These are phyloP conservation scores for Calonectria fujianensis DNA, from an alignment of 2,329 filamentous ascomycete genomes.

Conservation along the genomic window DNA sequence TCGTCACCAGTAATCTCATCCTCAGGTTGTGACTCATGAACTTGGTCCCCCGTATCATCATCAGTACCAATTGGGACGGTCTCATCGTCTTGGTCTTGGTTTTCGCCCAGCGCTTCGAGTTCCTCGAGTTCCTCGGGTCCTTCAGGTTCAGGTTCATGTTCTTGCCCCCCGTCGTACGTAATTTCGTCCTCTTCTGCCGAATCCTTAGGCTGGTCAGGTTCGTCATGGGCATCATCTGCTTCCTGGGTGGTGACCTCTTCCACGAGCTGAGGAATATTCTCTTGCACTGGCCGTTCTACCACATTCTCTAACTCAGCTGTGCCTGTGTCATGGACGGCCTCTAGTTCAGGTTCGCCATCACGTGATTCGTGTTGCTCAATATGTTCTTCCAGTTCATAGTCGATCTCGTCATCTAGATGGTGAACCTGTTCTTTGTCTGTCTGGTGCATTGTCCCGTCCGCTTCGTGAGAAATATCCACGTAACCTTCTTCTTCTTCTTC, in stretches of 20 bases:
- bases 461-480: slow-evolving; percentile 34
- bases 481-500: slow-evolving; percentile 33
- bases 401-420: slow-evolving; percentile 54
- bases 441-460: not conserved
- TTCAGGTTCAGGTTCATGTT: not conserved
- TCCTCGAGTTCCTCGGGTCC: not conserved
- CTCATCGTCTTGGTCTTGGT: slow-evolving; percentile 24
- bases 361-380: slow-evolving; percentile 42
- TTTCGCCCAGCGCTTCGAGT: slow-evolving; percentile 10
- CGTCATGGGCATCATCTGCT: slow-evolving; percentile 20
- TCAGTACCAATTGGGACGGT: slow-evolving; percentile 26
- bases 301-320: slow-evolving; percentile 3
- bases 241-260: slow-evolving; percentile 27
- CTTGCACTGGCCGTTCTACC: not conserved
- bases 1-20: slow-evolving; percentile 30
- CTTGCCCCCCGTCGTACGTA: slow-evolving; percentile 35
- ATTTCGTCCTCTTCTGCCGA: slow-evolving; percentile 43
- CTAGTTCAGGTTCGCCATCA: slow-evolving; percentile 25
- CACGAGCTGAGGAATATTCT: slow-evolving; percentile 20
- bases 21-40: slow-evolving; percentile 43
- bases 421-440: slow-evolving; percentile 40
- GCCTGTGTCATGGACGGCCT: slow-evolving; percentile 38
- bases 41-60: slow-evolving; percentile 29
- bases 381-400: slow-evolving; percentile 56
- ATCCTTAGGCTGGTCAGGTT: slow-evolving; percentile 10